Conservation (phyloP, 768 basidiomycete genomes). For the Panellus pusillus region DNA sequence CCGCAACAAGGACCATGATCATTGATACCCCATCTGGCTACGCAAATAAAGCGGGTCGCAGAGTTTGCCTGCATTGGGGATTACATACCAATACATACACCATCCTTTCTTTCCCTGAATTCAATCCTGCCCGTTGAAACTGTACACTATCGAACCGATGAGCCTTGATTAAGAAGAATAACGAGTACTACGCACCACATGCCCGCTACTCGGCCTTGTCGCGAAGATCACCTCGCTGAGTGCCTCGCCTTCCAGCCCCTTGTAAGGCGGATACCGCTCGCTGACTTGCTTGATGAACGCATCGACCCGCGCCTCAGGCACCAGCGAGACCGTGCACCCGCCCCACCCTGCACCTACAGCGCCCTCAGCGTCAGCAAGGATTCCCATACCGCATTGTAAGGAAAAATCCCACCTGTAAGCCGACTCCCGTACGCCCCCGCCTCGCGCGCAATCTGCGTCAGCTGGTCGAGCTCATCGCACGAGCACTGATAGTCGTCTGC, state of each 20-base stretch:
- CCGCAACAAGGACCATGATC: no score
- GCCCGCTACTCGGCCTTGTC: conserved; percentile 84
- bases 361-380: no score
- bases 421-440: conserved; percentile 81
- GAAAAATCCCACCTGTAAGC: conserved; percentile 62
- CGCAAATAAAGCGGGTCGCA: no score
- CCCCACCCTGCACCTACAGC: conserved; percentile 84
- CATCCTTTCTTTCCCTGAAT: not conserved
- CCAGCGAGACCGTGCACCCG: conserved; percentile 83
- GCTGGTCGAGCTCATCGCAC: conserved; percentile 72
- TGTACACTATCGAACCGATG: conserved; percentile 25
- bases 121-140: conserved; percentile 17
- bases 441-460: conserved; percentile 60
- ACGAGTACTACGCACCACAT: conserved; percentile 55
- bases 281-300: conserved; percentile 63
- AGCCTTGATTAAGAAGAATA: conserved; percentile 4
- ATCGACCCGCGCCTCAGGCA: conserved; percentile 61
- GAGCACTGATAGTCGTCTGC: conserved; percentile 71
- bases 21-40: no score
- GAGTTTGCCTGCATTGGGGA: not conserved
- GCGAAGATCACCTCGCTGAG: conserved; percentile 75
- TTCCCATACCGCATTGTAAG: no score
- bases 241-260: conserved; percentile 53
- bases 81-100: not conserved
- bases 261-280: conserved; percentile 65